A percentile compares a stretch with the other conserved stretches of the same genome.
phyloP scores from a whole-genome alignment of 2,329 filamentous ascomycete species.

The Graphilbum sp. region DNA sequence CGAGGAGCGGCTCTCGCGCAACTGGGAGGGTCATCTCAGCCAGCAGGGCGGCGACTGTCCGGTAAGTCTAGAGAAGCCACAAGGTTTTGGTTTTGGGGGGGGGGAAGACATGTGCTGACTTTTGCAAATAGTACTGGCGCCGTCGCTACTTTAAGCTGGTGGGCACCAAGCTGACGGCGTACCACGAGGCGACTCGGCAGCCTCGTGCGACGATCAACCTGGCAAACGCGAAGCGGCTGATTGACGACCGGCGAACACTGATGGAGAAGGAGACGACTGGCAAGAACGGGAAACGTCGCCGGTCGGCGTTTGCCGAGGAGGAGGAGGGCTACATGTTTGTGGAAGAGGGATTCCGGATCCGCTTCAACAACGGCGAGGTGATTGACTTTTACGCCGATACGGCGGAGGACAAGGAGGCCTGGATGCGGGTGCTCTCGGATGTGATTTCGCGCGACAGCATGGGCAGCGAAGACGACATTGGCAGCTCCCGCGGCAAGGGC shows the following conservation, averaged over 20 bases:
- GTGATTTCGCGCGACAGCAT: conserved; percentile 37
- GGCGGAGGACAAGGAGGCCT: conserved; percentile 72
- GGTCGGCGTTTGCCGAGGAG: conserved; percentile 92
- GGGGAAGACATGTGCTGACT: conserved; percentile 15
- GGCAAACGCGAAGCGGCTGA: conserved; percentile 78
- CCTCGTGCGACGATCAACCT: conserved; percentile 95
- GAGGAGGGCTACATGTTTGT: conserved; percentile 99
- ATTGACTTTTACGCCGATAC: conserved; percentile 98
- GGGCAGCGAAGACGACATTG: conserved; percentile 28
- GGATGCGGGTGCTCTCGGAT: conserved; percentile 81
- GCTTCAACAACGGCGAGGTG: conserved; percentile 93
- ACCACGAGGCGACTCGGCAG: conserved; percentile 88
- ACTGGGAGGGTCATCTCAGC: conserved; percentile 78
- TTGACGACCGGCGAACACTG: conserved; percentile 75
- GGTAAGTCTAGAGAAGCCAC: conserved; percentile 38
- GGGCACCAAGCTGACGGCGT: conserved; percentile 83
- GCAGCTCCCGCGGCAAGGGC: conserved; percentile 25
- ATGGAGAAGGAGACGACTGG: conserved; percentile 70
- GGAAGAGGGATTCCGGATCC: conserved; percentile 95
- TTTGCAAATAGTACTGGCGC: conserved; percentile 74
- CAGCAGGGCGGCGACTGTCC: conserved; percentile 97
- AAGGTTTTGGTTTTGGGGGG: not conserved
- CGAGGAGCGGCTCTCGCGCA: conserved; percentile 60
- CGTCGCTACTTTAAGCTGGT: conserved; percentile 92
- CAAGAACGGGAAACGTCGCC: conserved; percentile 63